Percentiles rank a stretch among this genome's conserved stretches.
These are phyloP conservation scores for Nitzschia palea DNA, from an alignment of 108 stramenopile species.

Conservation along the genomic window DNA sequence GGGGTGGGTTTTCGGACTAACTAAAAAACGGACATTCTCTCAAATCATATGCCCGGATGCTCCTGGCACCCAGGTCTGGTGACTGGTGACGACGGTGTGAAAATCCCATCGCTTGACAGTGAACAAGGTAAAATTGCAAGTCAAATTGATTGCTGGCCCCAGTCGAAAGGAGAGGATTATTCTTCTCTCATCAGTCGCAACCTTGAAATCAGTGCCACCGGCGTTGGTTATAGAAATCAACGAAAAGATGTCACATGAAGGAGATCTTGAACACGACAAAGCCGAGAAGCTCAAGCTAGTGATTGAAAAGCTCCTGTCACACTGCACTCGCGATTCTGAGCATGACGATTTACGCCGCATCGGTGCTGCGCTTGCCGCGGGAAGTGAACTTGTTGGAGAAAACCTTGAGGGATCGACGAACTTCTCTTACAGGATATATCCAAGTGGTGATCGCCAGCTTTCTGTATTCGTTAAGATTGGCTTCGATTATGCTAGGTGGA, in stretches of 20 bases:
- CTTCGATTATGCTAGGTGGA: slow-evolving; percentile 34
- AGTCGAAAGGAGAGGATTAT: too few species aligned
- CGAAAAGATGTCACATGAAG: slow-evolving; percentile 5
- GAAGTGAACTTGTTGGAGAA: slow-evolving; percentile 8
- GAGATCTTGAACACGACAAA: background rate
- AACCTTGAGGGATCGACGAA: slow-evolving; percentile 34
- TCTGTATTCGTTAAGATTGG: slow-evolving; percentile 33
- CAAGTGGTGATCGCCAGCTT: slow-evolving; percentile 1
- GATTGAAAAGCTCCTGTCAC: slow-evolving; percentile 1
- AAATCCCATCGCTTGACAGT: too few species aligned
- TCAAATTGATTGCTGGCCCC: too few species aligned
- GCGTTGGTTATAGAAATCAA: too few species aligned
- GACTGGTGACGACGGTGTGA: too few species aligned
- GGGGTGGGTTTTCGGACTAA: too few species aligned
- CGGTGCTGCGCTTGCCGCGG: slow-evolving; percentile 1
- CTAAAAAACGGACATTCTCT: too few species aligned
- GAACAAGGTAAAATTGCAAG: too few species aligned
- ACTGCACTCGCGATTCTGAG: slow-evolving; percentile 25
- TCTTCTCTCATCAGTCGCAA: too few species aligned
- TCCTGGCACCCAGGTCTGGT: too few species aligned
- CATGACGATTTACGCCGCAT: slow-evolving; percentile 13
- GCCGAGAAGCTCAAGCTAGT: slow-evolving; percentile 15
- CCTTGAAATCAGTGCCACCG: too few species aligned
- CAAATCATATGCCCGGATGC: too few species aligned
- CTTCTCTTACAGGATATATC: slow-evolving; percentile 25